Evolutionary conservation across 2,329 filamentous ascomycete genomes (phyloP), one percentile per base, ranked within the genome.

Genomic region (Penicillium palitans): DNA sequence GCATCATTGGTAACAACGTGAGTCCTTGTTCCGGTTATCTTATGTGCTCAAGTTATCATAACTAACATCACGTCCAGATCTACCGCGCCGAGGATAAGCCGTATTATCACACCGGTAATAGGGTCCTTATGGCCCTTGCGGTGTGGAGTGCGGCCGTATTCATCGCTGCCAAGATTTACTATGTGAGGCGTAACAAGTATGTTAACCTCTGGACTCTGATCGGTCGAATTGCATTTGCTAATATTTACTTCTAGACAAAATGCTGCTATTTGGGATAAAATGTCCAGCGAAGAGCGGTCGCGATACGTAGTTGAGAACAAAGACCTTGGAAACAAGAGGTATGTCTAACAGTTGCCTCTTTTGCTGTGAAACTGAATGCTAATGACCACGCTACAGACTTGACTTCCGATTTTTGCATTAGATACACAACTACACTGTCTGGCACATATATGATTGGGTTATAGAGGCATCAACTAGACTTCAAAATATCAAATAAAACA

Each of bases 81-180:
- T 86, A 85, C 63, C 80, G 83, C 25, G 72, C 81, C 19, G 76
- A 79, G 56, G 84, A 87, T 56, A 76, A 77, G 6, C 84, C 84
- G 0, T 81, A 82, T 64, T 87, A 86, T 68, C 81, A 83, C 58
- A 78, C 67, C 4, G 84, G 84, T 9, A 87, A 87, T 72, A 82
- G 77, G 25, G 80, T 85, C 3, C 76, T 85, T 49, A 79, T 87
- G 25, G 80, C 76, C 1, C 76, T 87, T 49, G 73, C 80, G 3
- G 77, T 76, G 0, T 76, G 84, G 29, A 78, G 80, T 21, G 65
- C 85, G 9, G 69, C 79, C 0, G 65, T 80, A 0, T 86, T 87
- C 47, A 27, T 86, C 33, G 74, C 71, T 3, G 70, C 73, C 19
- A 77, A 76, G 53, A 58, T 65, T 6, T 79, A 77, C 62, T 79